A percentile compares a stretch with the other conserved stretches of the same genome.
Evolutionary conservation across 345 rosid genomes (phyloP).

Genomic region (Hirschfeldia incana): DNA sequence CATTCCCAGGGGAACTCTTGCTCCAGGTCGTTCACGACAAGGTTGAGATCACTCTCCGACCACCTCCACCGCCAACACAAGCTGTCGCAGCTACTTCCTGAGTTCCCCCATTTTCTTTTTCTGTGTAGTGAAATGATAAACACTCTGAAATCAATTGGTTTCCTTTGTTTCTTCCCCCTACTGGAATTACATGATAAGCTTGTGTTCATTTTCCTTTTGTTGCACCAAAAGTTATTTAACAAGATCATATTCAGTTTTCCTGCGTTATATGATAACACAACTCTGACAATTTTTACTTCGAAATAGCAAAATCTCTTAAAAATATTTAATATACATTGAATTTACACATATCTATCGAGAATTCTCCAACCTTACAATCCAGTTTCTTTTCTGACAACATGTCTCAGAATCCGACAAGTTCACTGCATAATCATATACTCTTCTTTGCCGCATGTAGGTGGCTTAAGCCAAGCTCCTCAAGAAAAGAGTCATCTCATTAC

Average conservation of each 20-base stretch:
- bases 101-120: not conserved
- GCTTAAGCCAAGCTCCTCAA: constrained; percentile 7
- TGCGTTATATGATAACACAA: not conserved
- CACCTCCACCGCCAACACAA: constrained; percentile 41
- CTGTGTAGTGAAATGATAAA: constrained; percentile 22
- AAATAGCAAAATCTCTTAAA: not conserved
- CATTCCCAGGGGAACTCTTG: constrained; percentile 81
- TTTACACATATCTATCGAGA: constrained; percentile 20
- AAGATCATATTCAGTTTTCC: not conserved
- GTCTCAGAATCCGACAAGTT: constrained; percentile 13
- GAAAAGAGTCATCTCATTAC: constrained; percentile 1
- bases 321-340: not conserved
- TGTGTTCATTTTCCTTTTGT: not conserved
- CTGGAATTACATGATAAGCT: not conserved
- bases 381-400: constrained; percentile 6
- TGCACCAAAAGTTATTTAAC: not conserved
- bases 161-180: not conserved
- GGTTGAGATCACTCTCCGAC: constrained; percentile 74
- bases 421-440: constrained; percentile 17
- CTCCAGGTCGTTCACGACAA: constrained; percentile 95
- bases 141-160: not conserved
- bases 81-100: constrained; percentile 19
- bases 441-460: constrained; percentile 5
- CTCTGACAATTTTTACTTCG: constrained; percentile 17
- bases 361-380: constrained; percentile 23